Percentiles rank a stretch among this genome's conserved stretches.
phyloP scores from a whole-genome alignment of 306 rosid genomes.

The Glycine latifolia region DNA sequence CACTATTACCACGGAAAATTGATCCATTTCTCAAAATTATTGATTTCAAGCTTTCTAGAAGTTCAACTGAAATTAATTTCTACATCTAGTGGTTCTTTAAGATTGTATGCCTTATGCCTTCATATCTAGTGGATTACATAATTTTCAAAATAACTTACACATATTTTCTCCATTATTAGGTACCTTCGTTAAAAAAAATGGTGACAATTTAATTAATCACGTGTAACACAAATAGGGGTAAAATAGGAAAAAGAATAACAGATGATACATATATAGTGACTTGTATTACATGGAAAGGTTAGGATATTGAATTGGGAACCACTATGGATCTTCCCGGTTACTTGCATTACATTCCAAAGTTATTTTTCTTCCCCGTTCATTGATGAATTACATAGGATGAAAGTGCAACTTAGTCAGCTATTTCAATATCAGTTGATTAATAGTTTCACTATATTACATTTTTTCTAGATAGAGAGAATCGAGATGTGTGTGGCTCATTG shows the following conservation, averaged over 20 bases:
- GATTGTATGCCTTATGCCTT: neutral
- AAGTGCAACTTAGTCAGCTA: neutral
- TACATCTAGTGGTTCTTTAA: neutral
- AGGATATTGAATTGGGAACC: neutral
- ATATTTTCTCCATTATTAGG: neutral
- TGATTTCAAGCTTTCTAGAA: conserved; percentile 1
- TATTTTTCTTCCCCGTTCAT: neutral
- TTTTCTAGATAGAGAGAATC: neutral
- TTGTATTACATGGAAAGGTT: conserved; percentile 2
- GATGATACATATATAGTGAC: neutral
- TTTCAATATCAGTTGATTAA: neutral
- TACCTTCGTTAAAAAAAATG: neutral
- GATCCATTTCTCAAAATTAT: neutral
- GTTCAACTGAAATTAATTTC: conserved; percentile 31
- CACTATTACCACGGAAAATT: conserved; percentile 6
- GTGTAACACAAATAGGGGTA: conserved; percentile 17
- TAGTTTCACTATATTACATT: neutral
- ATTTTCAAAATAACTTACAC: neutral
- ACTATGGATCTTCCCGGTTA: neutral
- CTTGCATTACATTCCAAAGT: neutral
- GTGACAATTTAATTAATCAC: conserved; percentile 13
- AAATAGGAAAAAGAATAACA: conserved; percentile 6
- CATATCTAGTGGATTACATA: neutral
- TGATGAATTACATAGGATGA: neutral
- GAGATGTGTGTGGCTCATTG: neutral